Evolutionary conservation across 352 stramenopile species (phyloP), one percentile per base, ranked within the genome.

Genomic region (Globisporangium yorkense): DNA sequence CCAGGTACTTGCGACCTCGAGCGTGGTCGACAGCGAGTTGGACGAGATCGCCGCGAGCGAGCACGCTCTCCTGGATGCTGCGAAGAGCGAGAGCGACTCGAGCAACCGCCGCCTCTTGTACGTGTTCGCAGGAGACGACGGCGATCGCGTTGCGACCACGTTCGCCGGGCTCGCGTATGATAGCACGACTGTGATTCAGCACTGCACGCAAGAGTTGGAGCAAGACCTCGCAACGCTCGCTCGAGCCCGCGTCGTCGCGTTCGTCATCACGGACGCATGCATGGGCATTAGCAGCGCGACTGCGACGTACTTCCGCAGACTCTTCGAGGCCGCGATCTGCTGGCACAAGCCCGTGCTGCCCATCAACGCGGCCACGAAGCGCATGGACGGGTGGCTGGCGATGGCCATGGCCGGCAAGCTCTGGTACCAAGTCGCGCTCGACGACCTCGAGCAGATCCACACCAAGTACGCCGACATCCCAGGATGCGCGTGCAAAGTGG

Each of bases 361-460:
- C 0, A 78, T 81, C 35, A 83, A 81, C 33, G 67, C 71, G 16
- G 47, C 71, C 6, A 65, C 63, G 3, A 59, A 62, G 15, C 41
- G 62, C 13, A 56, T 83, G 31, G 47, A 24, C 5, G 65, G 71
- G 1, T 86, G 75, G 75, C 47, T 85, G 7, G 60, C 62, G 15
- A 43, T 83, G n/a, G 69, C 60, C 1, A 78, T 83, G 68, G 72
- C 71, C 6, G 75, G 75, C n/a, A 61, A 71, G 5, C 68, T 86
- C 5, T 85, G 75, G 75, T 85, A 85, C 51, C 66, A 82, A 51
- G 71, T 83, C 3, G 69, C 75, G 21, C 50, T 61, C 6, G 54
- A 56, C 10, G 48, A 62, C 39, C 57, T 86, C 16, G 63, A 75
- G 4, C 57, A 71, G 35, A 56, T 84, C 16, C 54, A 67, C 20